Conservation (phyloP, 2,329 filamentous ascomycete genomes). For the Escovopsis sp. region DNA sequence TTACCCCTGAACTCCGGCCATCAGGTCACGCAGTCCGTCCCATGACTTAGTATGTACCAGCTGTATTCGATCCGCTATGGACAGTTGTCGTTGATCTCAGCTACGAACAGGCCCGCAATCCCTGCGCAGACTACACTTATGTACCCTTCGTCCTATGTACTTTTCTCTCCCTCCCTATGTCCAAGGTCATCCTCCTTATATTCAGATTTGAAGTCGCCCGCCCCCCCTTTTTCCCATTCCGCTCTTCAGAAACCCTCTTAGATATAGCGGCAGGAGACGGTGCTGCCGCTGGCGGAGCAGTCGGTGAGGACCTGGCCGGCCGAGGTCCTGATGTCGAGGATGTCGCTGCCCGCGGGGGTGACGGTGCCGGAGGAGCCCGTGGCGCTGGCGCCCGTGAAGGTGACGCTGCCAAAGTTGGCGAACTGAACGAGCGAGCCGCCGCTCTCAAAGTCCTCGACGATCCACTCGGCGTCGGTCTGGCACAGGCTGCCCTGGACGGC, state of each 20-base stretch:
- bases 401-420: constrained; percentile 17
- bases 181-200: neutral
- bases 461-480: constrained; percentile 47
- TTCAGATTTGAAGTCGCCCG: neutral
- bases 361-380: constrained; percentile 10
- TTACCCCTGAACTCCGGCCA: too few relatives aligned
- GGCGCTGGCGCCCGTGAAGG: constrained; percentile 12
- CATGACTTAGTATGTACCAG: too few relatives aligned
- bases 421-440: constrained; percentile 13
- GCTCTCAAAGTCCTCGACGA: constrained; percentile 34
- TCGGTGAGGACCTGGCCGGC: constrained; percentile 4
- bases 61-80: too few relatives aligned
- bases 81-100: too few relatives aligned
- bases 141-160: too few relatives aligned
- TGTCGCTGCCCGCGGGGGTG: constrained; percentile 7
- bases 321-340: constrained; percentile 9
- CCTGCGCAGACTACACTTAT: too few relatives aligned
- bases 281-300: constrained; percentile 4
- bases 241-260: neutral
- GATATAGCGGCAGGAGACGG: constrained; percentile 2
- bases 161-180: neutral
- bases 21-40: too few relatives aligned
- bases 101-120: too few relatives aligned
- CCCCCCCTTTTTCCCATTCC: neutral
- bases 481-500: constrained; percentile 29